A percentile compares a stretch with the other conserved stretches of the same genome.
Conservation (phyloP, 2,329 filamentous ascomycete species). For the Sodiomyces alkalinus region DNA sequence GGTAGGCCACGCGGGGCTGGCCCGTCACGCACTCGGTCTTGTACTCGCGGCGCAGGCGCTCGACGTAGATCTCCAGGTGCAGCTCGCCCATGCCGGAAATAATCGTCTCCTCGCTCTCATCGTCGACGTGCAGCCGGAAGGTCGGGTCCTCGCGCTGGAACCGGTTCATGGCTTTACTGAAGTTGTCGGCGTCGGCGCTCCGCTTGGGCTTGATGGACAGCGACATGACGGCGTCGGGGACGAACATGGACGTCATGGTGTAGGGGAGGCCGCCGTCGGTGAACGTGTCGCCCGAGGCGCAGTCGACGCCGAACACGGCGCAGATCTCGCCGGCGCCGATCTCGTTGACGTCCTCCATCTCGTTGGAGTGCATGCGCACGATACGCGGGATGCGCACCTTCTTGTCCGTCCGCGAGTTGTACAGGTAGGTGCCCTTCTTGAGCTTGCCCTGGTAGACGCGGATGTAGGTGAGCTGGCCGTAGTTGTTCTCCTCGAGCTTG, state of each 20-base stretch:
- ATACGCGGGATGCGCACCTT: slow-evolving; percentile 95
- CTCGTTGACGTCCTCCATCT: slow-evolving; percentile 93
- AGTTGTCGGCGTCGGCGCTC: slow-evolving; percentile 80
- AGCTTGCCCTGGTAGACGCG: slow-evolving; percentile 92
- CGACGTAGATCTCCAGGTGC: slow-evolving; percentile 92
- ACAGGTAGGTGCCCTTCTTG: slow-evolving; percentile 77
- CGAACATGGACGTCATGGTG: slow-evolving; percentile 95
- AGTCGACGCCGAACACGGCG: slow-evolving; percentile 95
- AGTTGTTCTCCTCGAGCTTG: slow-evolving; percentile 98
- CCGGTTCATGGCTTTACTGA: slow-evolving; percentile 96
- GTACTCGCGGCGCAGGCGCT: slow-evolving; percentile 94
- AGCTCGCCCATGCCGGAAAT: slow-evolving; percentile 98
- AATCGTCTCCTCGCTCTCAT: slow-evolving; percentile 89
- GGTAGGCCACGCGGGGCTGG: slow-evolving; percentile 90
- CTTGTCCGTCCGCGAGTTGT: slow-evolving; percentile 87
- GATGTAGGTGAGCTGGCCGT: slow-evolving; percentile 95
- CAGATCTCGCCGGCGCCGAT: slow-evolving; percentile 96
- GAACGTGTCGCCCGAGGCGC: slow-evolving; percentile 94
- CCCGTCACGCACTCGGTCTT: slow-evolving; percentile 92
- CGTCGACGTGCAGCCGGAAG: slow-evolving; percentile 85
- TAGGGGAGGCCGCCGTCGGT: slow-evolving; percentile 87
- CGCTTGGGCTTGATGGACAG: slow-evolving; percentile 94
- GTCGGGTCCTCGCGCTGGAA: slow-evolving; percentile 98
- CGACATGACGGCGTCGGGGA: slow-evolving; percentile 95
- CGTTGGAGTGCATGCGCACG: slow-evolving; percentile 98